Evolutionary conservation across 306 rosid genomes (phyloP).

Genomic region (Chamaecrista fasciculata): DNA sequence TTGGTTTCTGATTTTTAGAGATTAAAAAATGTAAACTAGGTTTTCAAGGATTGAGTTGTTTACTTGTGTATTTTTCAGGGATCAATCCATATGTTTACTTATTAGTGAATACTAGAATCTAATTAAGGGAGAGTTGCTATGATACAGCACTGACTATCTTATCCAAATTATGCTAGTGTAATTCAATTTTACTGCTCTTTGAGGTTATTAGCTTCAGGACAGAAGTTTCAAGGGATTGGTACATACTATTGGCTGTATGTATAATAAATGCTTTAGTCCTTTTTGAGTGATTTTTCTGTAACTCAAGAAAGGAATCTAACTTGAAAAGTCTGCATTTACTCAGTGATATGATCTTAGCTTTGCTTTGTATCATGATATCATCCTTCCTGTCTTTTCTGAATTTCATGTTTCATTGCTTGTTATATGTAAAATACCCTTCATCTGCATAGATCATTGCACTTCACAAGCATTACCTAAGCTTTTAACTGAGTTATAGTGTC

Average conservation of each 20-base stretch:
- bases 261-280: conserved; percentile 26
- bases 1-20: no score
- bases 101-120: conserved; percentile 31
- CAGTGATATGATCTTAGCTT: conserved; percentile 16
- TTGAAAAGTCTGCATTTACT: background rate
- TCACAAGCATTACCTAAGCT: background rate
- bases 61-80: no score
- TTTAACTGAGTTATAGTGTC: background rate
- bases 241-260: conserved; percentile 31
- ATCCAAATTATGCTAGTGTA: conserved; percentile 31
- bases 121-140: background rate
- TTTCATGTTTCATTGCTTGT: background rate
- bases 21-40: no score
- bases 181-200: conserved; percentile 30
- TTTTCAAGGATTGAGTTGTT: no score
- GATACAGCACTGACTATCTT: conserved; percentile 23
- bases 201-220: conserved; percentile 29
- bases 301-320: background rate
- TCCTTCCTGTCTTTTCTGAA: background rate
- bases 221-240: conserved; percentile 22
- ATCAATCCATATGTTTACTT: no score
- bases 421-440: background rate
- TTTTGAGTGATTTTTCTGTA: conserved; percentile 14
- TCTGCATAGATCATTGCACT: background rate
- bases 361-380: conserved; percentile 17